Evolutionary conservation across 2,329 filamentous ascomycete genomes (phyloP), one percentile per base, ranked within the genome.

Genomic region (Cladosporium sphaerospermum): DNA sequence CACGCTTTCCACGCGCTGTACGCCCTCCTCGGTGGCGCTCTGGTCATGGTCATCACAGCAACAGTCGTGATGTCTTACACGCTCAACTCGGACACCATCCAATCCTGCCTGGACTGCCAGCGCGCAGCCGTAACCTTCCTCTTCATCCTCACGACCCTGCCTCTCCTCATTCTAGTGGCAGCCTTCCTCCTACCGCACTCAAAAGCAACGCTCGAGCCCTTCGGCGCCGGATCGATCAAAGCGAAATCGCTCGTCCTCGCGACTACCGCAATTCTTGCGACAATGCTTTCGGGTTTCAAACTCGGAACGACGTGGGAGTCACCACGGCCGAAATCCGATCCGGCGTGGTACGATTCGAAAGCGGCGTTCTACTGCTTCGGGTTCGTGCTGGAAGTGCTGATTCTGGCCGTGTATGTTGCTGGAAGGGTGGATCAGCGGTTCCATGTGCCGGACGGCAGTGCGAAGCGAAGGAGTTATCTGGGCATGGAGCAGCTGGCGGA

Each of bases 321-420:
- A 9, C 55, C 61, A 3, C 45, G 61, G n/a, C 60, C 64, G 3
- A 44, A 46, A 2, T 54, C 45, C 2, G 36, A 66, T 14, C 62
- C 65, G 13, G 62, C 61, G 3, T 69, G 64, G 65, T 69, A 63
- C 23, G 51, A 67, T 34, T 57, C 57, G 8, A 64, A 61, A 28
- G 57, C 62, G 3, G 56, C 57, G 2, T 66, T 66, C 48, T 69
- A 68, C 45, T 46, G 59, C 46, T 60, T 68, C 43, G 54, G 56
- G 7, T 65, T 67, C 49, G 54, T 58, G 18, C 32, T 64, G 23
- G 67, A 69, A 53, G 59, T 67, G 43, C 13, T 66, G n/a, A 59
- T 67, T 40, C 41, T 69, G 6, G 59, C 59, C 43, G 53, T 64
- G 18, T 64, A 61, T 39, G 33, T 64, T 7, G 41, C 57, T 4